Evolutionary conservation across 352 stramenopile genomes (phyloP), one percentile per base, ranked within the genome.

Genomic region (Pythium sp.): DNA sequence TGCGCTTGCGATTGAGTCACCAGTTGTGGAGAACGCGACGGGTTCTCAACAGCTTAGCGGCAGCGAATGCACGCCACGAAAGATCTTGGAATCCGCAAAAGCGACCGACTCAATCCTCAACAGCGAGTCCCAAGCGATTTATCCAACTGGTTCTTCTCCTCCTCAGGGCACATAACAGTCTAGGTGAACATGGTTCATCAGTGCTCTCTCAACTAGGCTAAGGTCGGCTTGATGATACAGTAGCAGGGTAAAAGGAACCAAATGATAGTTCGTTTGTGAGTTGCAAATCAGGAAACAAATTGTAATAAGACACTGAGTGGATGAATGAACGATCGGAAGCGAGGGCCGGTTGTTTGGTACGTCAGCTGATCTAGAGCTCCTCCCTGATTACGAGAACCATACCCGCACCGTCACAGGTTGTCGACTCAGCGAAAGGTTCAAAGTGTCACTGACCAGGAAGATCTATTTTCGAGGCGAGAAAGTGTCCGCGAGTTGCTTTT

Each of bases 21-120:
- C 69, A 12, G 9, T 57, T 47, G 60, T 57, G 24, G 60, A 69
- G 20, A 32, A 12, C 4, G 66, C 54, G 57, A 72, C 49, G 26
- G 49, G 62, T 49, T 57, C 26, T 1, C 20, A 24, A 24, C 43
- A 22, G 41, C 69, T 34, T 38, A 24, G 18, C 43, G 18, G 70
- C 58, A 71, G 64, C 53, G 49, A 81, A 20, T 87, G 79, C 36
- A 90, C 83, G 15, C 81, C 80, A 22, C 71, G 80, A 8, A 88
- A 90, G 65, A 72, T 76, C 32, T 72, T 89, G 18, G 80, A 79
- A 58, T 71, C 76, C 0, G 81, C 81, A 6, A 84, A 82, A 70
- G 72, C 72, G 7, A 83, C 78, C 8, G 81, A 90, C 46, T 76
- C 71, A 24, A 69, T 71, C 32, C 57, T 88, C 20, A 90, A 90